phyloP scores from a whole-genome alignment of 2,329 filamentous ascomycete genomes.

The Blumeriella jaapii region DNA sequence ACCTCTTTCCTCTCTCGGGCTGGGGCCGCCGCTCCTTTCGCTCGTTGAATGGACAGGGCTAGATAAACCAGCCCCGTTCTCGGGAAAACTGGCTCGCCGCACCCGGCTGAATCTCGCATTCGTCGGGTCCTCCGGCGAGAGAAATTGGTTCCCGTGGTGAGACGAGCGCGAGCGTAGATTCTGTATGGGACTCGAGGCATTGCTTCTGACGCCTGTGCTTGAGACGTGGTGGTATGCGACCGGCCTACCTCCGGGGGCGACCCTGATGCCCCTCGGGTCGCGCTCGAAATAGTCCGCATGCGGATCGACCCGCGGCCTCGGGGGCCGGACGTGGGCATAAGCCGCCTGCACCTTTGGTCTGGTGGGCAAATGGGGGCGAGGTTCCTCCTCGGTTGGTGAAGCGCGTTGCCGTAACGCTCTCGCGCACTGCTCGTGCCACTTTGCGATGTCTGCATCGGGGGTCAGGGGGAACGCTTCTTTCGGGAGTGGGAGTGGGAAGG shows the following conservation, averaged over 20 bases:
- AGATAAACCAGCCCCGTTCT: too few relatives aligned
- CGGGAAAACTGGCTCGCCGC: slow-evolving; percentile 22
- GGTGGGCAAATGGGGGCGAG: slow-evolving; percentile 19
- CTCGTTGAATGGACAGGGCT: too few relatives aligned
- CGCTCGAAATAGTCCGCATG: slow-evolving; percentile 17
- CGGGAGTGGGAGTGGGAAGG: slow-evolving; percentile 50
- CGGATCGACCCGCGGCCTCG: slow-evolving; percentile 5
- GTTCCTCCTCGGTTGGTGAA: slow-evolving; percentile 18
- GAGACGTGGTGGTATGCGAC: slow-evolving; percentile 11
- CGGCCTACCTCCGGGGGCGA: slow-evolving; percentile 2
- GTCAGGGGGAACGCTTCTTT: slow-evolving; percentile 54
- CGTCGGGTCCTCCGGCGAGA: slow-evolving; percentile 31
- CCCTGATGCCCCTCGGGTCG: slow-evolving; percentile 4
- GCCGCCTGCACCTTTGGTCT: slow-evolving; percentile 22
- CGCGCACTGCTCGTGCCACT: slow-evolving; percentile 75
- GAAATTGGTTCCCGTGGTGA: slow-evolving; percentile 30
- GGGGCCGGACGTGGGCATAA: slow-evolving; percentile 21
- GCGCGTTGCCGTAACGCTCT: slow-evolving; percentile 56
- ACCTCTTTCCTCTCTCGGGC: slow-evolving; percentile 10
- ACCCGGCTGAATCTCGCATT: slow-evolving; percentile 15
- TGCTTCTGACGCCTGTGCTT: slow-evolving; percentile 1
- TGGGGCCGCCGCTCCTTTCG: slow-evolving; percentile 14
- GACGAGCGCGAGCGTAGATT: slow-evolving; percentile 24
- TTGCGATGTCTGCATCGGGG: slow-evolving; percentile 68
- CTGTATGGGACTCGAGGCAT: slow-evolving; percentile 13